These are phyloP conservation scores for Durio zibethinus DNA, from an alignment of 345 rosid species.

Conservation along the genomic window DNA sequence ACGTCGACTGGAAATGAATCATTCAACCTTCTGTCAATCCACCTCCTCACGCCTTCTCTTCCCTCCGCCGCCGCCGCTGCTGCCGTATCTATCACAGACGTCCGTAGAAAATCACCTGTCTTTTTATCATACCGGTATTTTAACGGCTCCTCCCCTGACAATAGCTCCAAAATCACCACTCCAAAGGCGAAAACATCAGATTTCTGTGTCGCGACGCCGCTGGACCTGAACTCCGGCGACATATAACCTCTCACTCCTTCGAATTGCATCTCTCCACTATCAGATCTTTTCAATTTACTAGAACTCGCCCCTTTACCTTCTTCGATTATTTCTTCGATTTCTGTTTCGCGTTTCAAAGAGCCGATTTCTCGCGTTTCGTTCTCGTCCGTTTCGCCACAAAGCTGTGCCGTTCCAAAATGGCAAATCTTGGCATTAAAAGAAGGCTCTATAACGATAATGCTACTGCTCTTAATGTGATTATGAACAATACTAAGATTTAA, in stretches of 20 bases:
- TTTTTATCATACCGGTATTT: slow-evolving; percentile 51
- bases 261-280: slow-evolving; percentile 40
- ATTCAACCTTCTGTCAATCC: slow-evolving; percentile 67
- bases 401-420: slow-evolving; percentile 79
- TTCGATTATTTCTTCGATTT: slow-evolving; percentile 19
- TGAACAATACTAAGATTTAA: slow-evolving; percentile 63
- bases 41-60: slow-evolving; percentile 45
- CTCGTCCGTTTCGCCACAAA: slow-evolving; percentile 67
- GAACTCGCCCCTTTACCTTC: background rate
- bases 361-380: slow-evolving; percentile 14
- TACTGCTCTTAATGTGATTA: slow-evolving; percentile 68
- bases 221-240: slow-evolving; percentile 67
- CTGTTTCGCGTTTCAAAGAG: background rate
- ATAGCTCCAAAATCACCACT: slow-evolving; percentile 67
- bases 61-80: slow-evolving; percentile 34
- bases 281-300: slow-evolving; percentile 25
- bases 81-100: slow-evolving; percentile 66
- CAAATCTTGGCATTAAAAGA: slow-evolving; percentile 61
- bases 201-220: slow-evolving; percentile 62
- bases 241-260: slow-evolving; percentile 80
- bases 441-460: slow-evolving; percentile 67
- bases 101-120: slow-evolving; percentile 42
- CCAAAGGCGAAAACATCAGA: slow-evolving; percentile 82
- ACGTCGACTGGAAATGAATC: slow-evolving; percentile 81
- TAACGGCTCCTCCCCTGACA: slow-evolving; percentile 75